Conservation (phyloP, 148 eudicot genomes). For the Camellia granthamiana region DNA sequence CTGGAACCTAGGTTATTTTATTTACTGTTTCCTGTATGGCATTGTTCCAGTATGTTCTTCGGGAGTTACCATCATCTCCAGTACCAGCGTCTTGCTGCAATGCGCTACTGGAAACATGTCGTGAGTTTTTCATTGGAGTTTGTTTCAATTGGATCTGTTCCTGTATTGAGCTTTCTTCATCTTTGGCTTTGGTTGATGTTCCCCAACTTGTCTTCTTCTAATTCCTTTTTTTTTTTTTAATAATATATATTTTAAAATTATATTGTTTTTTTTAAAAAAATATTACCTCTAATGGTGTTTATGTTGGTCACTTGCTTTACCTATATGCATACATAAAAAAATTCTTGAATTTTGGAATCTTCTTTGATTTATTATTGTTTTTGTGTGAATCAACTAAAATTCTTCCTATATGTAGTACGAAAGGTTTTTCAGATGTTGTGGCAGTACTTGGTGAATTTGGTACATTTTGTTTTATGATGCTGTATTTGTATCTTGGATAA, state of each 20-base stretch:
- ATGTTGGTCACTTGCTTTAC: too few species aligned
- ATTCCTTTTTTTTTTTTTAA: too few species aligned
- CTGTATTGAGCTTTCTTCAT: neutral
- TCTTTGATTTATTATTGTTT: neutral
- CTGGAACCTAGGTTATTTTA: neutral
- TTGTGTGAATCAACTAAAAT: too few species aligned
- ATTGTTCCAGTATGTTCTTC: conserved; percentile 64
- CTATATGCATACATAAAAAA: too few species aligned
- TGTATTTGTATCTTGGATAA: neutral
- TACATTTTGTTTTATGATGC: neutral
- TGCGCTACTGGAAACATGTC: conserved; percentile 84
- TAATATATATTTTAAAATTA: too few species aligned
- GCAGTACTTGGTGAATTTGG: neutral
- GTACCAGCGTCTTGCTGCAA: conserved; percentile 99
- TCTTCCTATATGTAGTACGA: too few species aligned
- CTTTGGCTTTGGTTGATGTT: too few species aligned
- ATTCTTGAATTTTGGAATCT: too few species aligned
- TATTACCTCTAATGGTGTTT: too few species aligned
- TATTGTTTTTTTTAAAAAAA: too few species aligned
- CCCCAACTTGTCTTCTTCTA: too few species aligned
- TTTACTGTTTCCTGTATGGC: conserved; percentile 14
- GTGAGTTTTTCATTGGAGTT: conserved; percentile 47
- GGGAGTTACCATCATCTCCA: conserved; percentile 96
- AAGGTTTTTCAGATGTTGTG: neutral
- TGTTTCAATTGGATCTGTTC: neutral